Evolutionary conservation across 2,329 filamentous ascomycete species (phyloP).

Genomic region (Pestalotiopsis sp.): DNA sequence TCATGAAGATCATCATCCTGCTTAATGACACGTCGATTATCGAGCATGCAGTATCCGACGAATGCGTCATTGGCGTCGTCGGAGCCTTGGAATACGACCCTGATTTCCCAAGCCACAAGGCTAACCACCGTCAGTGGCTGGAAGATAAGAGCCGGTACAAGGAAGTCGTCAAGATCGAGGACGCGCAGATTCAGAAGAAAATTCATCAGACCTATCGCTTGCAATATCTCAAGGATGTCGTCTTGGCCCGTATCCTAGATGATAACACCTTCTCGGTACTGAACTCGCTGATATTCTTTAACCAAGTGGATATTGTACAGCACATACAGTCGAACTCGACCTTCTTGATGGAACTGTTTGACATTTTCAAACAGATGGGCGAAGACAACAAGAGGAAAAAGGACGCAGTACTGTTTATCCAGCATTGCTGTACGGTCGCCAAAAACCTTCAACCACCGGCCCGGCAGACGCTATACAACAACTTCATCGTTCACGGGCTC

Average conservation of each 20-base stretch:
- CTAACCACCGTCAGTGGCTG: slow-evolving; percentile 93
- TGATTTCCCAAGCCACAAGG: slow-evolving; percentile 96
- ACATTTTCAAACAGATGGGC: slow-evolving; percentile 73
- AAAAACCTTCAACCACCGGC: slow-evolving; percentile 90
- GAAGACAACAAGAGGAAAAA: slow-evolving; percentile 76
- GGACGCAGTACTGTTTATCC: slow-evolving; percentile 93
- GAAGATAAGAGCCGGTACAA: slow-evolving; percentile 89
- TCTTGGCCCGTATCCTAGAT: slow-evolving; percentile 91
- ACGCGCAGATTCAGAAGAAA: slow-evolving; percentile 79
- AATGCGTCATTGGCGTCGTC: slow-evolving; percentile 87
- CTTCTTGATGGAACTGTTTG: slow-evolving; percentile 86
- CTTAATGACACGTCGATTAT: slow-evolving; percentile 95
- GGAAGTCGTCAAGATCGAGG: slow-evolving; percentile 91
- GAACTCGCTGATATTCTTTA: slow-evolving; percentile 98
- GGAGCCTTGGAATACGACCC: slow-evolving; percentile 97
- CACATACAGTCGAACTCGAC: slow-evolving; percentile 81
- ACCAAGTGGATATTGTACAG: slow-evolving; percentile 96
- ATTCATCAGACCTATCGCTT: slow-evolving; percentile 96
- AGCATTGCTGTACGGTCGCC: slow-evolving; percentile 91
- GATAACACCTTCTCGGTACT: slow-evolving; percentile 97
- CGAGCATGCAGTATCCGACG: slow-evolving; percentile 88
- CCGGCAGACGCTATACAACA: slow-evolving; percentile 81
- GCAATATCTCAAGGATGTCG: slow-evolving; percentile 98
- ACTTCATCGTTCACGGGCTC: slow-evolving; percentile 86
- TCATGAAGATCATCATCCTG: slow-evolving; percentile 95